Percentiles rank a stretch among this genome's conserved stretches.
These are phyloP conservation scores for Thraustochytrium sp. DNA, from an alignment of 352 stramenopile species.

Conservation along the genomic window DNA sequence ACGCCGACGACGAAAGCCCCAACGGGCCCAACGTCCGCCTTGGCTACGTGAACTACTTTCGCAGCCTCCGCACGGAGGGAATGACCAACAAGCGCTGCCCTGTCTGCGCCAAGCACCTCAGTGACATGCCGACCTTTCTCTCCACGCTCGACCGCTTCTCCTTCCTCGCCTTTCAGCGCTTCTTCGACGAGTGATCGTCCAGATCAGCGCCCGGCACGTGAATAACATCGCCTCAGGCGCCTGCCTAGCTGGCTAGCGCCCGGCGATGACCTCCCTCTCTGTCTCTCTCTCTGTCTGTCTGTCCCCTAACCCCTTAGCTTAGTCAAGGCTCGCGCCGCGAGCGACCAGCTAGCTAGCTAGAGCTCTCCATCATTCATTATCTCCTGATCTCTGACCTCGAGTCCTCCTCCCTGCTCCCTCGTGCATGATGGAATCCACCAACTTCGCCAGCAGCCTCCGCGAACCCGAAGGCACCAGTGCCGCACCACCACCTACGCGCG, in stretches of 20 bases:
- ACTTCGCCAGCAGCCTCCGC: no score
- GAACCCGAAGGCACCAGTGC: no score
- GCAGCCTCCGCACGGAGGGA: background rate
- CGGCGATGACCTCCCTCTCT: background rate
- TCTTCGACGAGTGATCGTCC: constrained; percentile 20
- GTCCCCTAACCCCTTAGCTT: no score
- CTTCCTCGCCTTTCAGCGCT: background rate
- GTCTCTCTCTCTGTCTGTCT: no score
- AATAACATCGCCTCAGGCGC: background rate
- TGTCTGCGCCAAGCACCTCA: background rate
- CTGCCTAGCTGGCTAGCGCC: background rate
- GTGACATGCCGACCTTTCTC: constrained; percentile 13
- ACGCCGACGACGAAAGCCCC: background rate
- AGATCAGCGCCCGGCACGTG: background rate
- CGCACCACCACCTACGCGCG: no score
- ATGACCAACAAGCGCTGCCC: background rate
- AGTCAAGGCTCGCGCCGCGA: no score
- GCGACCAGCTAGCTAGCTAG: no score
- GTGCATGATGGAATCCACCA: no score
- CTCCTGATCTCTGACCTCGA: no score
- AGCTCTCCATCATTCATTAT: no score
- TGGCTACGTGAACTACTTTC: constrained; percentile 37
- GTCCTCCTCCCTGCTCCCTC: no score
- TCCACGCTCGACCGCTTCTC: constrained; percentile 25
- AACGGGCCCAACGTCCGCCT: background rate